Conservation (phyloP, 208 protist genomes). For the Leptomonas pyrrhocoris region DNA sequence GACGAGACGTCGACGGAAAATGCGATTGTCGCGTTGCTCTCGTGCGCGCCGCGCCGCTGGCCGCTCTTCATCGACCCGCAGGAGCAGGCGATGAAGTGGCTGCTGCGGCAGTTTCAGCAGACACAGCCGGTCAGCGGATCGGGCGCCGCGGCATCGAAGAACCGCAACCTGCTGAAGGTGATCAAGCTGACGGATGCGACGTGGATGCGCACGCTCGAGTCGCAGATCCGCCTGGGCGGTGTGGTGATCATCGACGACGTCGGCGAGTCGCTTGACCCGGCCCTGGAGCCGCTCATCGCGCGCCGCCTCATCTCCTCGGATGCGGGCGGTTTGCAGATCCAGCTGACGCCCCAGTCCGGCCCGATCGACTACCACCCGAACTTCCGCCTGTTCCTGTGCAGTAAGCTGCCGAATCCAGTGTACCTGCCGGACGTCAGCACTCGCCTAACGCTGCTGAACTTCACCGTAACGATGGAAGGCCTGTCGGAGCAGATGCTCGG, state of each 20-base stretch:
- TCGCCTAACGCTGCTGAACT: conserved; percentile 97
- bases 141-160: conserved; percentile 29
- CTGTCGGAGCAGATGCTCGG: conserved; percentile 96
- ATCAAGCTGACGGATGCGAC: conserved; percentile 91
- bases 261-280: conserved; percentile 94
- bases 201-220: conserved; percentile 92
- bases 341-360: conserved; percentile 86
- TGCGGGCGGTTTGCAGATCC: conserved; percentile 78
- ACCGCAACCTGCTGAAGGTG: conserved; percentile 66
- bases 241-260: conserved; percentile 95
- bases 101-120: conserved; percentile 79
- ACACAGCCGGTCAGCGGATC: conserved; percentile 23
- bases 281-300: conserved; percentile 93
- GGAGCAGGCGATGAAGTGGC: conserved; percentile 95
- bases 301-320: conserved; percentile 85
- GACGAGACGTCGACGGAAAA: conserved; percentile 97
- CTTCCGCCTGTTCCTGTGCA: conserved; percentile 95
- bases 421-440: conserved; percentile 97
- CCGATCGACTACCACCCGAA: conserved; percentile 92
- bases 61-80: conserved; percentile 97
- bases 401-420: conserved; percentile 95
- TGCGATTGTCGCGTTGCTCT: conserved; percentile 92
- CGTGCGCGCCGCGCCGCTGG: conserved; percentile 86
- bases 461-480: conserved; percentile 96
- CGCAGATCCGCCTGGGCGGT: conserved; percentile 92